A percentile compares a stretch with the other conserved stretches of the same genome.
Conservation (phyloP, 345 rosid genomes). For the Microthlaspi erraticum region DNA sequence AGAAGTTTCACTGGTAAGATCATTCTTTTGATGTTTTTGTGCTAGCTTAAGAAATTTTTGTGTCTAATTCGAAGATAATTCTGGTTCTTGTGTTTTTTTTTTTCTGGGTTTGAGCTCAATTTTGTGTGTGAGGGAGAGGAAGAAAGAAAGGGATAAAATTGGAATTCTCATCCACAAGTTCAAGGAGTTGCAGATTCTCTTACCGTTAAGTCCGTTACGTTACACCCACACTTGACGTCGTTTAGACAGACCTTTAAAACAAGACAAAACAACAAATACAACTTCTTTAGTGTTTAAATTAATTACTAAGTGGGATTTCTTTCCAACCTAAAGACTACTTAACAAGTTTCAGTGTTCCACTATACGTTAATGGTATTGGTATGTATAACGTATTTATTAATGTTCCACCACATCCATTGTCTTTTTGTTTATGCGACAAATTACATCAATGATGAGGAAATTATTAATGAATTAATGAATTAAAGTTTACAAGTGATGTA, state of each 20-base stretch:
- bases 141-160: slow-evolving; percentile 30
- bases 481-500: too few relatives aligned
- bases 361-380: too few relatives aligned
- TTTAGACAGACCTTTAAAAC: neutral
- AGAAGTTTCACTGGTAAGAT: slow-evolving; percentile 39
- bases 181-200: slow-evolving; percentile 24
- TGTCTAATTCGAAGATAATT: slow-evolving; percentile 14
- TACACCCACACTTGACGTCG: slow-evolving; percentile 3
- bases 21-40: slow-evolving; percentile 23
- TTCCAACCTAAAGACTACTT: too few relatives aligned
- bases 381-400: too few relatives aligned
- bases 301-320: too few relatives aligned
- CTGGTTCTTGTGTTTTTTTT: neutral
- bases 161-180: slow-evolving; percentile 43
- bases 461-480: too few relatives aligned
- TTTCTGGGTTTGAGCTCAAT: neutral
- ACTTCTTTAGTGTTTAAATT: too few relatives aligned
- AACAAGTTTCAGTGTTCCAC: too few relatives aligned
- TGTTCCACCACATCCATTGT: too few relatives aligned
- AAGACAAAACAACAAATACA: too few relatives aligned
- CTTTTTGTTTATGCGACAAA: too few relatives aligned
- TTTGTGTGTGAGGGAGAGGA: slow-evolving; percentile 15
- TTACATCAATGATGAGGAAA: too few relatives aligned
- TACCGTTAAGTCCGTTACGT: neutral
- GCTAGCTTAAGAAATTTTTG: neutral